A percentile compares a stretch with the other conserved stretches of the same genome.
phyloP scores from a whole-genome alignment of 176 grass and related monocot genomes.

The Oryza officinalis region DNA sequence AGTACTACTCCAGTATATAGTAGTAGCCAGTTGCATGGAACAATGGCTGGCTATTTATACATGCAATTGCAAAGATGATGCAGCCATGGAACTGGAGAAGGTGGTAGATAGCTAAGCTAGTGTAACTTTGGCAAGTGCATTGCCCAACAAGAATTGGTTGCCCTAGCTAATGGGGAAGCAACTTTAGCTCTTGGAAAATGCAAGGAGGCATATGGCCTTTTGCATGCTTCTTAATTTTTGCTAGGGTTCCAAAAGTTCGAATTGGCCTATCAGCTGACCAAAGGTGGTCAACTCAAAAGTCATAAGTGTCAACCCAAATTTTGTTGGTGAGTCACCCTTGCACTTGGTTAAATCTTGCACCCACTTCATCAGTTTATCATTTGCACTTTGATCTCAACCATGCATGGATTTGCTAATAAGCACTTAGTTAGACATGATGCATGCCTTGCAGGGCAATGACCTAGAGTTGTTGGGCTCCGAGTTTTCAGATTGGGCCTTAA shows the following conservation, averaged over 20 bases:
- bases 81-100: not conserved
- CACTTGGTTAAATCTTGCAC: not conserved
- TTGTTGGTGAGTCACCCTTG: not conserved
- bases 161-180: not conserved
- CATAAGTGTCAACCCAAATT: too few relatives aligned
- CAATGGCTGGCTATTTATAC: slow-evolving; percentile 1
- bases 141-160: not conserved
- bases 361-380: not conserved
- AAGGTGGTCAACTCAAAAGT: slow-evolving; percentile 24
- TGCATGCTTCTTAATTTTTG: not conserved
- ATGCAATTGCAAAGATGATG: not conserved
- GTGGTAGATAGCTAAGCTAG: not conserved
- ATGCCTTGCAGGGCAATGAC: too few relatives aligned
- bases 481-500: not conserved
- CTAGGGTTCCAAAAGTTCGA: not conserved
- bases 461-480: not conserved
- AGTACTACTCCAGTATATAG: too few relatives aligned
- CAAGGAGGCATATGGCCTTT: slow-evolving; percentile 26
- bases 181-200: slow-evolving; percentile 43
- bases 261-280: slow-evolving; percentile 40
- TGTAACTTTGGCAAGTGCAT: slow-evolving; percentile 26
- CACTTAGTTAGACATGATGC: too few relatives aligned
- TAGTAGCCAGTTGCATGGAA: not conserved
- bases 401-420: not conserved
- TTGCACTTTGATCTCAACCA: not conserved